Conservation (phyloP, 2,329 filamentous ascomycete genomes). For the Onygenales sp. region DNA sequence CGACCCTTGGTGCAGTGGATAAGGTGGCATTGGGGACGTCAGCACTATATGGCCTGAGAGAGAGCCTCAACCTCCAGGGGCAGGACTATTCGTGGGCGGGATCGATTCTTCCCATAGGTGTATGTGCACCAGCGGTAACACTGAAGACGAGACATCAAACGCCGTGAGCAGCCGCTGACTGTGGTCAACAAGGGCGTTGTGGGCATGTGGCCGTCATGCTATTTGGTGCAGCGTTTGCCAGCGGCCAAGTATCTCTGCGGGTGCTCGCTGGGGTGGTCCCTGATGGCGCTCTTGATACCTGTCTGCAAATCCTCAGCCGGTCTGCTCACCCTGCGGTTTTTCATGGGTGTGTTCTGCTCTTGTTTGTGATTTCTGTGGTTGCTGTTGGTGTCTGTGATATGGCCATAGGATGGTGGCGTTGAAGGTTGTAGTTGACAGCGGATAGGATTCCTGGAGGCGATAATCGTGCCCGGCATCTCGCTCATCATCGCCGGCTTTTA, state of each 20-base stretch:
- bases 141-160: background rate
- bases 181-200: slow-evolving; percentile 35
- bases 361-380: background rate
- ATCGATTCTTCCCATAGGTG: slow-evolving; percentile 19
- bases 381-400: background rate
- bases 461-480: slow-evolving; percentile 25
- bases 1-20: slow-evolving; percentile 20
- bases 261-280: slow-evolving; percentile 46
- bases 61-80: slow-evolving; percentile 40
- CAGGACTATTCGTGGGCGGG: slow-evolving; percentile 44
- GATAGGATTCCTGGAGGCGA: slow-evolving; percentile 22
- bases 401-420: too few relatives aligned
- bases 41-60: slow-evolving; percentile 44
- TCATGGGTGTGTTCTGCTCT: slow-evolving; percentile 20
- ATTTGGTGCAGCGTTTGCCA: slow-evolving; percentile 39
- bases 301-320: slow-evolving; percentile 40
- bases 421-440: background rate
- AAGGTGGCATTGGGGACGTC: slow-evolving; percentile 29
- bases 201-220: slow-evolving; percentile 34
- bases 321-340: slow-evolving; percentile 31
- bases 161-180: background rate
- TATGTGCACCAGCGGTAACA: slow-evolving; percentile 4
- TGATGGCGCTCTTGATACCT: slow-evolving; percentile 36
- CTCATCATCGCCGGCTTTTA: slow-evolving; percentile 30
- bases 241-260: slow-evolving; percentile 45